phyloP scores from a whole-genome alignment of 176 grass and related monocot genomes.

The Zoysia pacifica region DNA sequence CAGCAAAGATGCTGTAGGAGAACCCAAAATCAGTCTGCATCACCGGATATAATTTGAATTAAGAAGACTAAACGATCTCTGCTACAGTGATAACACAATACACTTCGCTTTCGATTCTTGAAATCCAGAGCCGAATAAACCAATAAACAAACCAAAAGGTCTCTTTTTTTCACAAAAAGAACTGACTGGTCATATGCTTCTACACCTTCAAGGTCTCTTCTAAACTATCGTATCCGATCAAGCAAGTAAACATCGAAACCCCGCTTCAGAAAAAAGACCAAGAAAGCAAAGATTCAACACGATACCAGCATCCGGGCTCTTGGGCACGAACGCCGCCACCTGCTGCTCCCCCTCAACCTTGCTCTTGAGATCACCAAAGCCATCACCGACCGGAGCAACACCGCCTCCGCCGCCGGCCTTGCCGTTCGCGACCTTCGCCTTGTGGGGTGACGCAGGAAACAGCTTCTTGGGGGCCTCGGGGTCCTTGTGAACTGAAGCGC shows the following conservation, averaged over 20 bases:
- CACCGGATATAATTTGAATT: background rate
- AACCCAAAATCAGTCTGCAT: constrained; percentile 7
- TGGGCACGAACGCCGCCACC: constrained; percentile 27
- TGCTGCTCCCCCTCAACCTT: constrained; percentile 36
- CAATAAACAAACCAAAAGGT: constrained; percentile 34
- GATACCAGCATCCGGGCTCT: constrained; percentile 65
- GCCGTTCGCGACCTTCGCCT: constrained; percentile 40
- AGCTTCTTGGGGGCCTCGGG: constrained; percentile 49
- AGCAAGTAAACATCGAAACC: constrained; percentile 12
- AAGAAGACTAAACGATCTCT: constrained; percentile 23
- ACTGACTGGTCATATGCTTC: constrained; percentile 22
- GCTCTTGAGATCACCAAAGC: constrained; percentile 41
- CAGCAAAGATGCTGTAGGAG: background rate
- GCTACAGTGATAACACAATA: background rate
- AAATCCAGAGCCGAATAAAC: constrained; percentile 2
- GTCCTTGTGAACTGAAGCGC: constrained; percentile 71
- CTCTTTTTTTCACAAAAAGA: constrained; percentile 33
- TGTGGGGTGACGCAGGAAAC: constrained; percentile 59
- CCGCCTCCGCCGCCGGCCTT: constrained; percentile 47
- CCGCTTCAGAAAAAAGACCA: constrained; percentile 1
- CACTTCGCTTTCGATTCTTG: constrained; percentile 19
- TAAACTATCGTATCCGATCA: constrained; percentile 8
- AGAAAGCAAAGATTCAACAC: constrained; percentile 21
- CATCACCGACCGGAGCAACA: constrained; percentile 40
- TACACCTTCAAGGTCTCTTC: background rate